Evolutionary conservation across 768 basidiomycete species (phyloP), one percentile per base, ranked within the genome.

Genomic region (Phaeotremella fagi): DNA sequence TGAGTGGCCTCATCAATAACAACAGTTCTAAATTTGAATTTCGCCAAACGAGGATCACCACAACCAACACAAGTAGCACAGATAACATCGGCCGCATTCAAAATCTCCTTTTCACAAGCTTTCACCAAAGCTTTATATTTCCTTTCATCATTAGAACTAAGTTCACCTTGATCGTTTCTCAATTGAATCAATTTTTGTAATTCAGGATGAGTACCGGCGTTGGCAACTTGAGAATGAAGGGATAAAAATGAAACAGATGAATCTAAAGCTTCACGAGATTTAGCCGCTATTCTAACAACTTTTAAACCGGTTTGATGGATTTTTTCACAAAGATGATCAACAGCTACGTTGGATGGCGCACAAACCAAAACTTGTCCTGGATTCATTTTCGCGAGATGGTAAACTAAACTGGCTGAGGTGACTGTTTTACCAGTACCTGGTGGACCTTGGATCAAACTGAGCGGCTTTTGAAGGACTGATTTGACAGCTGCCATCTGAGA

Each of bases 401-500:
- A 89, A 41, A 99, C 95, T 62, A 95, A 92, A 3, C 95, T 98
- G 9, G 95, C 95, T 7, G 95, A 99, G 0, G 95, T 99, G 49
- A 99, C 95, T 1, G 95, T 99, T 77, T 99, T 99, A 38, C 95
- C 92, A 0, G 95, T 99, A 28, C 95, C 95, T 18, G 95, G 95
- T 29, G 95, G 95, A 14, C 95, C 95, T 76, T 99, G 95, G 64
- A 99, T 99, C 59, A 99, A 80, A 66, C 89, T 91, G 56, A 99
- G 81, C 20, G 95, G 95, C 76, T 98, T 98, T 75, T 99, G 95
- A 12, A 99, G 79, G 5, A 99, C 94, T 64, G 90, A 92, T 79
- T 98, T 99, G 71, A 99, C 95, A 2, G 95, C 95, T 76, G 90
- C 94, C 90, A 99, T 97, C 74, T 99, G 95, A 20, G 94, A 98